Evolutionary conservation across 306 rosid genomes (phyloP).

Genomic region (Pterocarpus macrocarpus): DNA sequence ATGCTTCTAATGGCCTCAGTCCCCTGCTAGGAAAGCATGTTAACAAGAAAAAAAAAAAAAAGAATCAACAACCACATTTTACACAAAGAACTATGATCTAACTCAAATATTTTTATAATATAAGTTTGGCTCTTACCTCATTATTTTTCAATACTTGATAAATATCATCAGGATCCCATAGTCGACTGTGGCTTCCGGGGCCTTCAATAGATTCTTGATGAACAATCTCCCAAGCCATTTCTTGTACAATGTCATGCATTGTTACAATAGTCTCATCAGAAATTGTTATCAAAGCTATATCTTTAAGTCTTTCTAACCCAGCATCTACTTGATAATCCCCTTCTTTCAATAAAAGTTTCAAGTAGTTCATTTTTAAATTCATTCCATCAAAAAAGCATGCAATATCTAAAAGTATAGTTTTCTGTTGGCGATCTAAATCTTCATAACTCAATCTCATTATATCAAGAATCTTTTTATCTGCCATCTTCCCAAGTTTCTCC

Average conservation of each 20-base stretch:
- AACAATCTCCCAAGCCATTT: conserved; percentile 42
- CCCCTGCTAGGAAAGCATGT: conserved; percentile 32
- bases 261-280: background rate
- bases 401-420: conserved; percentile 39
- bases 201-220: conserved; percentile 25
- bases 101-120: background rate
- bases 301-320: conserved; percentile 13
- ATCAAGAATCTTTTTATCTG: background rate
- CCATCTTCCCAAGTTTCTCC: background rate
- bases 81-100: too few species aligned
- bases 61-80: background rate
- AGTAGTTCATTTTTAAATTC: background rate
- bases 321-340: background rate
- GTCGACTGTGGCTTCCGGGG: background rate
- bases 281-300: conserved; percentile 40
- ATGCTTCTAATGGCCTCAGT: conserved; percentile 41
- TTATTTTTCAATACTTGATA: conserved; percentile 14
- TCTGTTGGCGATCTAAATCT: conserved; percentile 7
- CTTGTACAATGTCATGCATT: conserved; percentile 40
- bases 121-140: conserved; percentile 10
- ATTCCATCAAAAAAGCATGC: conserved; percentile 36
- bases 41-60: background rate
- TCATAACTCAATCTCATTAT: background rate
- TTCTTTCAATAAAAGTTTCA: background rate
- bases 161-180: conserved; percentile 10